phyloP scores from a whole-genome alignment of 768 basidiomycete species.

The Fistulinella prunicolor region DNA sequence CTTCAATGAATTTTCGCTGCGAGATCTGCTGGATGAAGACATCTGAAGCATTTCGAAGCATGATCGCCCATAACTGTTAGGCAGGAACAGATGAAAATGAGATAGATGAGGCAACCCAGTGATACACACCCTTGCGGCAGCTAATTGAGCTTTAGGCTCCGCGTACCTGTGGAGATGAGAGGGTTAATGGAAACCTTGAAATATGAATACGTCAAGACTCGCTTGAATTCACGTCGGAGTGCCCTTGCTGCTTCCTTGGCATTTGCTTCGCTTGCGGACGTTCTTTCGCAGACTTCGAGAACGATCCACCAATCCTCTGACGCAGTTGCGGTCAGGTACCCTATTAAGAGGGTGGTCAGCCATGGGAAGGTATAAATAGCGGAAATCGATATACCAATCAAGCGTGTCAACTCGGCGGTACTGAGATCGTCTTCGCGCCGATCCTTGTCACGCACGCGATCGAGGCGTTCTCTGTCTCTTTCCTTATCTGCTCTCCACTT shows the following conservation, averaged over 20 bases:
- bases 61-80: constrained; percentile 79
- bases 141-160: constrained; percentile 70
- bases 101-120: not conserved
- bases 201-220: constrained; percentile 18
- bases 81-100: constrained; percentile 1
- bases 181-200: constrained; percentile 5
- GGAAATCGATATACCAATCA: constrained; percentile 54
- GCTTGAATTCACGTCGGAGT: constrained; percentile 85
- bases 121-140: constrained; percentile 65
- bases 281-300: constrained; percentile 82
- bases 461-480: constrained; percentile 31
- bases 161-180: constrained; percentile 50
- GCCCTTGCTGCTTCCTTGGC: constrained; percentile 86
- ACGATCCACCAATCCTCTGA: constrained; percentile 83
- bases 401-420: constrained; percentile 57
- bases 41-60: constrained; percentile 78
- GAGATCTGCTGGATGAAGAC: constrained; percentile 68
- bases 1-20: constrained; percentile 75
- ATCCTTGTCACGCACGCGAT: constrained; percentile 30
- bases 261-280: constrained; percentile 64
- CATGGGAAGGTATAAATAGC: not conserved
- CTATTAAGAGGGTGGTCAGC: constrained; percentile 39
- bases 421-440: constrained; percentile 43
- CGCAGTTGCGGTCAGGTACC: constrained; percentile 70
- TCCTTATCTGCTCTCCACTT: constrained; percentile 35